Conservation (phyloP, 2,329 filamentous ascomycete species). For the Neofusicoccum ribis region DNA sequence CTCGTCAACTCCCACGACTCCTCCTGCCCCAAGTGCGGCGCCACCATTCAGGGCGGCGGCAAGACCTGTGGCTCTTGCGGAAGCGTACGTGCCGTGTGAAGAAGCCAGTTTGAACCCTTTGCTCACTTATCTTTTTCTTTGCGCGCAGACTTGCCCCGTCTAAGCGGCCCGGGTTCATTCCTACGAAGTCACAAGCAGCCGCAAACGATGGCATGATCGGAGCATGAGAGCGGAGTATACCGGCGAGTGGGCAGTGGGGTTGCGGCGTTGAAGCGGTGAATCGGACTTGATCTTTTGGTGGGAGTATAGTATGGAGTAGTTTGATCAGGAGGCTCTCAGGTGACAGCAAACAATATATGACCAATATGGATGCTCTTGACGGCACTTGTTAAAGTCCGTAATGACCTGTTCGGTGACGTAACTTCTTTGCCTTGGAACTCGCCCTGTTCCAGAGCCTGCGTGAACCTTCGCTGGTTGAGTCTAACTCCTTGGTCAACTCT, state of each 20-base stretch:
- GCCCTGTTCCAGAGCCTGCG: too few relatives aligned
- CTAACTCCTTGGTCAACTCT: too few relatives aligned
- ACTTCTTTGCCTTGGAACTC: not conserved
- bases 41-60: constrained; percentile 29
- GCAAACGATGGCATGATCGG: not conserved
- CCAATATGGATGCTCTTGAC: not conserved
- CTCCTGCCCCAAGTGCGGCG: constrained; percentile 43
- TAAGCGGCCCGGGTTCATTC: not conserved
- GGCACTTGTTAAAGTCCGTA: not conserved
- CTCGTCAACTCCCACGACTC: constrained; percentile 34
- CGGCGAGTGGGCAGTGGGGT: not conserved
- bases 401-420: not conserved
- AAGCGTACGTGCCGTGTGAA: constrained; percentile 29
- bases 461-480: too few relatives aligned
- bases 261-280: not conserved
- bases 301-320: not conserved
- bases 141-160: constrained; percentile 15
- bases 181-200: not conserved
- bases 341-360: not conserved
- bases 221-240: not conserved
- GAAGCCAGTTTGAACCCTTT: not conserved
- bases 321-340: constrained; percentile 3
- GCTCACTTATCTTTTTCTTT: not conserved
- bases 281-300: not conserved
- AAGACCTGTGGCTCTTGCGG: constrained; percentile 43